These are phyloP conservation scores for Salvia hispanica DNA, from an alignment of 257 asterid species.

Conservation along the genomic window DNA sequence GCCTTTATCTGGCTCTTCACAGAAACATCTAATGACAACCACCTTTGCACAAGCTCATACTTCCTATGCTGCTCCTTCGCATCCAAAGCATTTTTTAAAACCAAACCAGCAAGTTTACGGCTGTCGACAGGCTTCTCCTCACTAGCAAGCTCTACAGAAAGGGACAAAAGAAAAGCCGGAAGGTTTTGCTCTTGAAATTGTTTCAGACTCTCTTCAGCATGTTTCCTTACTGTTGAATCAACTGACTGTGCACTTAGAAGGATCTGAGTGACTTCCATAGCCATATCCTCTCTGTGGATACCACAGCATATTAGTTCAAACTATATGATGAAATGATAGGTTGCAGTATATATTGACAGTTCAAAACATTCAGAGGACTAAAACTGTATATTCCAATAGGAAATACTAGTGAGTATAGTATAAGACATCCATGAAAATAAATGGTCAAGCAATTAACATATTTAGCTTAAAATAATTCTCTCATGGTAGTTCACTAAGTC, in stretches of 20 bases:
- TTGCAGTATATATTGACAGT: neutral
- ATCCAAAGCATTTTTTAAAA: conserved; percentile 80
- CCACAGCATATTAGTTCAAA: conserved; percentile 7
- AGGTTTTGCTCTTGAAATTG: conserved; percentile 94
- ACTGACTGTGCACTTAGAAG: conserved; percentile 79
- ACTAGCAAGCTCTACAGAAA: conserved; percentile 76
- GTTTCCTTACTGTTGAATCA: conserved; percentile 70
- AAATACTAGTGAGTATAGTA: neutral
- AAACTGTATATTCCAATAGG: neutral
- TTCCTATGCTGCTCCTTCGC: conserved; percentile 84
- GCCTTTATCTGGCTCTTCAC: conserved; percentile 72
- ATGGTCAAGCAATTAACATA: too few relatives aligned
- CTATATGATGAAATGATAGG: neutral
- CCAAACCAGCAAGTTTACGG: conserved; percentile 78
- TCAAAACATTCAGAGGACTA: neutral
- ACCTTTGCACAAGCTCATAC: conserved; percentile 69
- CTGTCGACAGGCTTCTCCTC: conserved; percentile 85
- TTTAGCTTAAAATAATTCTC: neutral
- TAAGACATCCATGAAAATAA: neutral
- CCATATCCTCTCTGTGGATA: conserved; percentile 50
- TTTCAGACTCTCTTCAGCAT: conserved; percentile 70
- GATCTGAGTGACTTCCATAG: conserved; percentile 85
- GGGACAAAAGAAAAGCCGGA: conserved; percentile 66
- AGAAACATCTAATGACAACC: conserved; percentile 68
- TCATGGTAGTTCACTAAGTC: neutral